Evolutionary conservation across 2,329 filamentous ascomycete species (phyloP), one percentile per base, ranked within the genome.

Genomic region (Diaporthe helianthi): DNA sequence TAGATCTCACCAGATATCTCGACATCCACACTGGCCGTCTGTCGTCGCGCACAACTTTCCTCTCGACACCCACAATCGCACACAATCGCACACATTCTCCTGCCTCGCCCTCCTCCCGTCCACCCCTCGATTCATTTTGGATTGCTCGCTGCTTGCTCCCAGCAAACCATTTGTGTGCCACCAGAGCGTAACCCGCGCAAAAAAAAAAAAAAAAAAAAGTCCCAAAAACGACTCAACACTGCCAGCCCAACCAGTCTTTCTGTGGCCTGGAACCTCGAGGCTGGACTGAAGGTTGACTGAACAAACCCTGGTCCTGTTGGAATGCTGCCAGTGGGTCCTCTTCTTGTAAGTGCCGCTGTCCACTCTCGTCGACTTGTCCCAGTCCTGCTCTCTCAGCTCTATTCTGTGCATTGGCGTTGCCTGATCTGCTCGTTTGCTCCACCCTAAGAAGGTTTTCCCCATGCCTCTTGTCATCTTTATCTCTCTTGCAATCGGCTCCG

Each of bases 361-460:
- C 58, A 63, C 58, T 63, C 58, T 49, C 7, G 29, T 63, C 44
- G 44, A 44, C 36, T 58, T 19, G 54, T 58, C 54, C 53, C 58
- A 33, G 41, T 61, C 58, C 47, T 61, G 8, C 12, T 38, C 33
- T 38, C 44, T 55, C 36, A 66, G 36, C 33, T 55, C 65, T 67
- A 38, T 24, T 58, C 41, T 49, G 26, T 31, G 41, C 65, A 49
- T 36, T 53, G 53, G 51, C 65, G 17, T 58, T 60, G 38, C 38
- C 31, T 60, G 52, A 36, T 67, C 65, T 36, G 41, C 65, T 38
- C 49, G 51, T 26, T 60, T 26, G 65, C 41, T 60, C 44, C 54
- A 61, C 65, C 65, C 24, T 44, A 51, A 36, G 53, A 55, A 61
- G 44, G 65, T 61, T 61, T 61, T 58, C 65, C 53, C 52, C 53